Base-by-base conservation (phyloP, 441 rosid species). In the Euphorbia schlechtendalii region DNA sequence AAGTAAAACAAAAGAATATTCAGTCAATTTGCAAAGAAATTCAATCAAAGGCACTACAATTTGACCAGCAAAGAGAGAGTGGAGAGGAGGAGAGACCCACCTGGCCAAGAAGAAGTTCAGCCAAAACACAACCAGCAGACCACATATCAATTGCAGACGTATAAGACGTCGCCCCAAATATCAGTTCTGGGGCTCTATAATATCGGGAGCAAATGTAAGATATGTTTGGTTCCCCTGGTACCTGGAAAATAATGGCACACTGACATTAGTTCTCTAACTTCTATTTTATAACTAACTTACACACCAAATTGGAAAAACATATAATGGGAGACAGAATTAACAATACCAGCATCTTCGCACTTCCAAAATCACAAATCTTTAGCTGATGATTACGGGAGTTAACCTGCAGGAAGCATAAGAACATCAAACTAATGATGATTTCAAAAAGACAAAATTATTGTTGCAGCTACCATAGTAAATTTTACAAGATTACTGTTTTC, bases 341-440 rank as follows among this genome's bases (percentile, higher is more conserved):
- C 63, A 77, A 70, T 88, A 90, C 97, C 91, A 90, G 77, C 84
- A 80, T 89, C 85, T 90, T 90, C 68, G 97, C 97, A 68, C 97
- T 90, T 40, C 97, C 97, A 68, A 88, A 90, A 76, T 90, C 97
- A 56, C 97, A 90, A 17, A 90, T 86, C 77, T 88, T 90, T 69
- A 90, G 69, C 76, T 86, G 88, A 69, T 86, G 92, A 18, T 83
- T 79, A 52, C 83, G 90, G 67, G 96, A 84, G 76, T 90, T 86
- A 66, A 90, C 97, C 97, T 87, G 82, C 73, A 61, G 68, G 64
- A 68, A 45, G 65, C 56, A 75, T 25, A 52, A 64, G 2, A 52
- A 63, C 54, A 61, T 67, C 55, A 73, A 48, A 11, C 24, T 27
- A 55, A 41, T 36, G 13, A 65, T 53, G 28, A 57, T 64, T 66